These are phyloP conservation scores for Ustilago xerochloae DNA, from an alignment of 1,284 basidiomycete genomes.

Conservation along the genomic window DNA sequence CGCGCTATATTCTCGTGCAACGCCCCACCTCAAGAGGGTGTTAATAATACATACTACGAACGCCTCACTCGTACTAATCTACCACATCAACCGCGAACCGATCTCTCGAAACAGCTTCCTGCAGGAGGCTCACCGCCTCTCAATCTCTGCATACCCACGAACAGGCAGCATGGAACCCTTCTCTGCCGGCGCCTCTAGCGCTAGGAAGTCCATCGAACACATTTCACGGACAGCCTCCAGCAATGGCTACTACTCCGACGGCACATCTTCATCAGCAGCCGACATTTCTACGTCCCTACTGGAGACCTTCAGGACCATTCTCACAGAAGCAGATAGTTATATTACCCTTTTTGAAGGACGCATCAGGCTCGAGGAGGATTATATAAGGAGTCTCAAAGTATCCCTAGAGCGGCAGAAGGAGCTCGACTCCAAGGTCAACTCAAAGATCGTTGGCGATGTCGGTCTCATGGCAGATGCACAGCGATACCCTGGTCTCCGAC, in stretches of 20 bases:
- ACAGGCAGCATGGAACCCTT: constrained; percentile 30
- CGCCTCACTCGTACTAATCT: too few relatives aligned
- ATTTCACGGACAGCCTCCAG: constrained; percentile 35
- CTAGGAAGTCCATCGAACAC: constrained; percentile 36
- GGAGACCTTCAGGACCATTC: constrained; percentile 53
- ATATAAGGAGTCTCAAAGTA: constrained; percentile 44
- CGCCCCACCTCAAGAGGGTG: too few relatives aligned
- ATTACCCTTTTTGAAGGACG: constrained; percentile 56
- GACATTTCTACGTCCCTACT: constrained; percentile 51
- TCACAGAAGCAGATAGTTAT: constrained; percentile 62
- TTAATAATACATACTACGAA: too few relatives aligned
- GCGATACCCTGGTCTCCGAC: constrained; percentile 36
- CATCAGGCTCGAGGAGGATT: constrained; percentile 63
- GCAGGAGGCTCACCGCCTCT: neutral
- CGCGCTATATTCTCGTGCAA: too few relatives aligned
- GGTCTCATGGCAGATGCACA: constrained; percentile 45
- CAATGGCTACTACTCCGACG: constrained; percentile 37
- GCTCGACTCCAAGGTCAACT: constrained; percentile 57
- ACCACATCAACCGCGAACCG: too few relatives aligned
- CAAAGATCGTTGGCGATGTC: constrained; percentile 44
- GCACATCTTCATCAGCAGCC: constrained; percentile 29
- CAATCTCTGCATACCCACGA: neutral
- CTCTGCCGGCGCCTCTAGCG: constrained; percentile 6
- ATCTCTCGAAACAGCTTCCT: too few relatives aligned
- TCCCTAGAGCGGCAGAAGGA: constrained; percentile 60